Evolutionary conservation across 176 grass and related monocot species (phyloP), one percentile per base, ranked within the genome.

Genomic region (Lolium multiflorum): DNA sequence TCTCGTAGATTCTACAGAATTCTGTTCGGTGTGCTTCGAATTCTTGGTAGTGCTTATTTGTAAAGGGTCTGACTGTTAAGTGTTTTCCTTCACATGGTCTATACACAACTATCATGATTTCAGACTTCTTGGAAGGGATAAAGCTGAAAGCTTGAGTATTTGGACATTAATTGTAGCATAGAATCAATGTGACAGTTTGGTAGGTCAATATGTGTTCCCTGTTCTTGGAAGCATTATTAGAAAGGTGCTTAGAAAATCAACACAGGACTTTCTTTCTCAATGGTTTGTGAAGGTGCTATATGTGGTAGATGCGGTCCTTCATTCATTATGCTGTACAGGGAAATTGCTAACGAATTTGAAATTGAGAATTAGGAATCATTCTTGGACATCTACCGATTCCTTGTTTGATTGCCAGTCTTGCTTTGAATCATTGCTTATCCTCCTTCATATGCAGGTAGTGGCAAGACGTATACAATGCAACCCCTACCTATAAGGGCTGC

Each of bases 391-490:
- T 50, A 50, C 71, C 25, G 13, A 66, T 66, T 74, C 71, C 71
- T 74, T 50, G 71, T 74, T 74, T 73, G 71, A 73, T 73, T 73
- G n/a, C 12, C 71, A 73, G 43, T 73, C 43, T 48, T 20, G 43
- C 44, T 48, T 73, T 47, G 71, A 11, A 73, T n/a, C 71, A 73
- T 73, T 24, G 46, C 71, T 74, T 50, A 74, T 28, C 47, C 47
- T 25, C 7, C 61, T 87, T 82, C 15, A n/a, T 81, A 87, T 88
- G 43, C 86, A 99, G 97, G 97, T 60, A 99, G 97, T 93, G 97
- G 97, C 57, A 99, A 99, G 89, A 99, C 97, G 78, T 99, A 94
- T 65, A 99, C 97, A 8, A 99, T 99, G 97, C 94, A 99, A 69
- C 97, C 97, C 82, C 77, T 99, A 61, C 97, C 97, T 55, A 86